Base-by-base conservation (phyloP, 1,139 yeast genomes). In the Waltiozyma sp. region DNA sequence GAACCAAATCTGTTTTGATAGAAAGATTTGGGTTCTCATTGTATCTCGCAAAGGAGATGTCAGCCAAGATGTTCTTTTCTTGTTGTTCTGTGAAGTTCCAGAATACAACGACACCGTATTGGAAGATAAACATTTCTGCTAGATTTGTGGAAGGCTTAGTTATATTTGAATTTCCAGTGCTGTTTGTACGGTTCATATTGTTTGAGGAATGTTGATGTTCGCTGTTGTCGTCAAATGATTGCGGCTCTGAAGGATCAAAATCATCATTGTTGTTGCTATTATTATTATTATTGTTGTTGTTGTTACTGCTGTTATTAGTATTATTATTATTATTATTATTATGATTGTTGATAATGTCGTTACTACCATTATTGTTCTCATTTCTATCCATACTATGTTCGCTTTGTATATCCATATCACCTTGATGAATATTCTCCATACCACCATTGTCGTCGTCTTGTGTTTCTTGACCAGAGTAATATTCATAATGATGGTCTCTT, bases 21-120 rank as follows among this genome's bases (percentile, higher is more conserved):
- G 58, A 61, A 14, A 31, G 18, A 31, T 31, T 14, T 10, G 34
- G 34, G 16, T 60, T 61, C 3, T 62, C 59, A 45, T 59, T 61
- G 34, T 65, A 70, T 39, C 73, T 66, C 2, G 91, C 89, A 66
- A 89, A 87, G 16, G 91, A 84, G 51, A 91, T 69, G 59, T 91
- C 98, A 0, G 97, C 97, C 46, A 91, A 70, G 15, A 91, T 78
- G 54, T 89, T 91, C 65, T 89, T 88, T 57, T 91, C 98, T 57
- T 91, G 96, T 11, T 77, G 70, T 58, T 88, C 96, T 2, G 93
- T 80, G 53, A 91, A 88, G 59, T 91, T 91, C 98, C 98, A 91
- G 57, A 91, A 89, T 15, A 91, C 97, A 18, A 91, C 87, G 19
- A 91, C 95, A 15, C 98, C 98, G 58, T 91, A 91, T 44, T 79